phyloP scores from a whole-genome alignment of 176 grass and related monocot genomes.

The Oryza meridionalis region DNA sequence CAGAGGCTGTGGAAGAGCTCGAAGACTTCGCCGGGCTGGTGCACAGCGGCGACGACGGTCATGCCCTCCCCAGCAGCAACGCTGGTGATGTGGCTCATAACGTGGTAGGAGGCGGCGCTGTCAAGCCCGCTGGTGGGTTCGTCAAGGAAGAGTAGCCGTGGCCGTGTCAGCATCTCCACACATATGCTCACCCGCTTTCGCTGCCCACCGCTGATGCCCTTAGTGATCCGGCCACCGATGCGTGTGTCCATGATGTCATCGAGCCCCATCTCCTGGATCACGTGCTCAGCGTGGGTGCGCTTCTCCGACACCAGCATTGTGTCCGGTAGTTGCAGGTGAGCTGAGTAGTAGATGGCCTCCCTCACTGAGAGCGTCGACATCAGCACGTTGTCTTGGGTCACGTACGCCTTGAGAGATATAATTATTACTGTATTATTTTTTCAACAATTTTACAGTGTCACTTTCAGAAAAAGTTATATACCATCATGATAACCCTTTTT shows the following conservation, averaged over 20 bases:
- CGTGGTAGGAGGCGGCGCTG: conserved; percentile 67
- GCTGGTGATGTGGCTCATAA: conserved; percentile 49
- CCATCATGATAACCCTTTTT: too few species aligned
- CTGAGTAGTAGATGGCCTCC: conserved; percentile 64
- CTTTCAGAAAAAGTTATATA: too few species aligned
- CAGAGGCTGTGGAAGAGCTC: conserved; percentile 56
- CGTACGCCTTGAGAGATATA: conserved; percentile 49
- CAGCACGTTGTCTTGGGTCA: conserved; percentile 73
- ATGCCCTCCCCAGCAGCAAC: conserved; percentile 30
- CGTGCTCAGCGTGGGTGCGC: conserved; percentile 38
- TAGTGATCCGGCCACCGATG: conserved; percentile 52
- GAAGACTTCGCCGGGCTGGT: conserved; percentile 69
- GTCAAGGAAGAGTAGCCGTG: conserved; percentile 76
- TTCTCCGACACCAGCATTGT: conserved; percentile 50
- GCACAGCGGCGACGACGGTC: conserved; percentile 59
- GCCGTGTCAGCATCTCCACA: conserved; percentile 61
- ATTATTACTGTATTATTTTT: not conserved
- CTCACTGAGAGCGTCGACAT: conserved; percentile 66
- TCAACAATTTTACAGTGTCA: too few species aligned
- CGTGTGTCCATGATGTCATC: conserved; percentile 52
- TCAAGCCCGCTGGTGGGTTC: conserved; percentile 96
- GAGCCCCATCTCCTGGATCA: conserved; percentile 66
- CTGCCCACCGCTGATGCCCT: conserved; percentile 66
- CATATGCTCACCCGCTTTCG: conserved; percentile 64
- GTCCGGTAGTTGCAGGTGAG: conserved; percentile 62